Base-by-base conservation (phyloP, 139 green algal species). In the Coelastrella sp. region DNA sequence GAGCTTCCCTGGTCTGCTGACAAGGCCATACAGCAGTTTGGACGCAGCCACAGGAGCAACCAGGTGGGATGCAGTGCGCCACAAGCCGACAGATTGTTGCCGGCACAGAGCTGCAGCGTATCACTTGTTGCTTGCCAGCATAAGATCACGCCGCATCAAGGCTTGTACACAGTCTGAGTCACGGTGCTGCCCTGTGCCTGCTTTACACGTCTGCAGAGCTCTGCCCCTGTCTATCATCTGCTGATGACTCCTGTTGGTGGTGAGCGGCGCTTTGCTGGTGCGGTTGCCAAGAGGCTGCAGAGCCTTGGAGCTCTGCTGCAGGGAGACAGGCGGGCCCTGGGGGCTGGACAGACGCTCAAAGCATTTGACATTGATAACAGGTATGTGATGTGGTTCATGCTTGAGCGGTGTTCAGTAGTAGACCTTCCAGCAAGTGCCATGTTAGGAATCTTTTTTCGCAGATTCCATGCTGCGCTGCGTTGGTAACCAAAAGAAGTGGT, bases 241-340 rank as follows among this genome's bases (percentile, higher is more conserved):
- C 84, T 97, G 7, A 95, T 93, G 81, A 99, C 95, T 0, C 93
- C 94, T 11, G 76, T 98, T 68, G 97, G 97, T 27, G 97, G 97
- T 35, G 97, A 99, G 92, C 93, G 94, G 82, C 95, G 97, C 8
- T 99, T 99, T 94, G 95, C 94, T 14, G 95, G 95, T 0, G 95
- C 96, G 0, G 97, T 99, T 63, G 97, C 97, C 7, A 92, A 95
- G 58, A 95, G 97, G n/a, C 94, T 99, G 91, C 96, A 98, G 92
- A 94, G 78, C 65, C 93, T 99, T 89, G 96, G 97, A 0, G 97
- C 97, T 56, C 93, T 99, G 58, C 98, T 97, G 6, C 91, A 96
- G 24, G 97, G 97, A 5, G 97, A 99, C 93, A 90, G 97, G 10
- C 93, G 97, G 15, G 97, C 97, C 0, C 95, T 96, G 75, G 95